Conservation (phyloP, 352 stramenopile species). For the Aphanomyces astaci region DNA sequence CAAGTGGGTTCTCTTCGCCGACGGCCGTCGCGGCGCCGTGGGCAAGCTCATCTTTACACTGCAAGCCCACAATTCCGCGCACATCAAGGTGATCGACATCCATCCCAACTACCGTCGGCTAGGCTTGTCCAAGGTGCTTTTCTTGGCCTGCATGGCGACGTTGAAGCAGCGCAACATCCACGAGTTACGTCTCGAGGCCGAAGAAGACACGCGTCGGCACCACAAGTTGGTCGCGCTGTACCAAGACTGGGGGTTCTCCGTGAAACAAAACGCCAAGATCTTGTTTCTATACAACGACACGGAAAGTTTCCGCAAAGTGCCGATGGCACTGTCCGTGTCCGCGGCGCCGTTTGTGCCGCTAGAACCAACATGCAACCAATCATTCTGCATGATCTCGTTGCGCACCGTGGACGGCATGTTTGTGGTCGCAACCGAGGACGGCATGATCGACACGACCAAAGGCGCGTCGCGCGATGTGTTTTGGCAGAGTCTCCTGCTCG, state of each 20-base stretch:
- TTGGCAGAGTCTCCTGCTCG: slow-evolving; percentile 67
- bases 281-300: slow-evolving; percentile 80
- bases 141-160: slow-evolving; percentile 59
- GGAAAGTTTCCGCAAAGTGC: slow-evolving; percentile 78
- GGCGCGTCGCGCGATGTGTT: slow-evolving; percentile 32
- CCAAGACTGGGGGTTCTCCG: slow-evolving; percentile 53
- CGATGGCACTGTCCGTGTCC: slow-evolving; percentile 51
- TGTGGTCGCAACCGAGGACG: slow-evolving; percentile 59
- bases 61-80: slow-evolving; percentile 35
- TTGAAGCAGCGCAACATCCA: slow-evolving; percentile 46
- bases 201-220: slow-evolving; percentile 54
- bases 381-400: slow-evolving; percentile 75
- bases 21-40: slow-evolving; percentile 46
- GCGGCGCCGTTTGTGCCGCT: slow-evolving; percentile 36
- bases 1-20: slow-evolving; percentile 75
- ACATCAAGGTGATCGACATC: slow-evolving; percentile 72
- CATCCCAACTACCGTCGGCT: slow-evolving; percentile 58
- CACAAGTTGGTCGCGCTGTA: slow-evolving; percentile 64
- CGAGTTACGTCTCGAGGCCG: slow-evolving; percentile 49
- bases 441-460: slow-evolving; percentile 38
- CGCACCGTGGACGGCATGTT: slow-evolving; percentile 55
- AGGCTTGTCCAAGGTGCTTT: slow-evolving; percentile 68
- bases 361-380: slow-evolving; percentile 36
- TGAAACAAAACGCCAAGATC: slow-evolving; percentile 48
- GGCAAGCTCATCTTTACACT: slow-evolving; percentile 80